Evolutionary conservation across 2,329 filamentous ascomycete genomes (phyloP).

Genomic region (Aureobasidium subglaciale): DNA sequence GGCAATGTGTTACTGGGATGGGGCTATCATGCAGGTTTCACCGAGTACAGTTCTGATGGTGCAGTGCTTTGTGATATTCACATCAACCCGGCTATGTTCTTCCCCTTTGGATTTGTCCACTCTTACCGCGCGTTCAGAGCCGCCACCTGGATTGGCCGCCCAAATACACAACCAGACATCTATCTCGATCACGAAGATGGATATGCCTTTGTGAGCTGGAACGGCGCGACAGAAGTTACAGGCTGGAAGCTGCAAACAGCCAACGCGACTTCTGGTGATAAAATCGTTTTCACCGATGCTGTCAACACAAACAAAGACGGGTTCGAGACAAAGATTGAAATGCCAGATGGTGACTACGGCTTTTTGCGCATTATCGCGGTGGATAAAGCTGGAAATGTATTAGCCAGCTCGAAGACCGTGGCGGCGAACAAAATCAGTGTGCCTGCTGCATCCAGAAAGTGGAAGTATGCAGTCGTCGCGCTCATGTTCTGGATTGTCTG

Average conservation of each 20-base stretch:
- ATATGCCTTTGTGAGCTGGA: slow-evolving; percentile 22
- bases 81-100: slow-evolving; percentile 30
- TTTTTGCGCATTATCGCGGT: slow-evolving; percentile 19
- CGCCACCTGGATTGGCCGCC: slow-evolving; percentile 12
- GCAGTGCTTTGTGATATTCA: slow-evolving; percentile 46
- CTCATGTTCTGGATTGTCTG: background rate
- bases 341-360: background rate
- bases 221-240: slow-evolving; percentile 18
- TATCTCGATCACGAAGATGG: slow-evolving; percentile 31
- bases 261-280: background rate
- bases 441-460: background rate
- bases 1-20: slow-evolving; percentile 51
- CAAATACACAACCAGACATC: slow-evolving; percentile 9
- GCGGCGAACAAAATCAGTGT: background rate
- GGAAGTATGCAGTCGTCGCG: background rate
- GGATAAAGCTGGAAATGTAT: slow-evolving; percentile 19
- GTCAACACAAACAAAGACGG: slow-evolving; percentile 20
- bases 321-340: slow-evolving; percentile 19
- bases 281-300: slow-evolving; percentile 14
- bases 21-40: slow-evolving; percentile 37
- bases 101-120: slow-evolving; percentile 32
- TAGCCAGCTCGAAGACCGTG: slow-evolving; percentile 2
- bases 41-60: slow-evolving; percentile 38
- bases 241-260: slow-evolving; percentile 16
- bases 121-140: slow-evolving; percentile 45